Evolutionary conservation across 2,329 filamentous ascomycete species (phyloP).

Genomic region (Claviceps spartinae): DNA sequence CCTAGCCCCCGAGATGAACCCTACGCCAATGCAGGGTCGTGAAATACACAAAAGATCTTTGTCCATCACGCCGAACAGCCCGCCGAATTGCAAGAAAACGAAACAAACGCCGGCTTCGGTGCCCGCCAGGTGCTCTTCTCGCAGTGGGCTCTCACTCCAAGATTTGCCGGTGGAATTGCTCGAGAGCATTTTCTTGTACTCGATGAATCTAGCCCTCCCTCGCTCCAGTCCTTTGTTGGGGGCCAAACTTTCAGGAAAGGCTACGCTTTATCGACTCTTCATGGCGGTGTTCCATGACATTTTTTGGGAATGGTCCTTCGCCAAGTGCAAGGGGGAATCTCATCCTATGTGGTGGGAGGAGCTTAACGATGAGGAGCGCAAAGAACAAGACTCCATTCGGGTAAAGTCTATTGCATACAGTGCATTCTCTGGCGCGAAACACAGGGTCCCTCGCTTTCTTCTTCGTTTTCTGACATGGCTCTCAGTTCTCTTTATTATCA

Average conservation of each 20-base stretch:
- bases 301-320: conserved; percentile 19
- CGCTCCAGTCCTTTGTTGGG: conserved; percentile 31
- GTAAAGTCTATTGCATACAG: conserved; percentile 16
- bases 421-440: neutral
- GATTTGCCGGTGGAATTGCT: conserved; percentile 38
- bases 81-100: conserved; percentile 11
- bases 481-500: conserved; percentile 29
- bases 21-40: conserved; percentile 35
- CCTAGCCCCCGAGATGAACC: conserved; percentile 21
- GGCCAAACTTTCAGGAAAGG: conserved; percentile 28
- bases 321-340: neutral
- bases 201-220: conserved; percentile 9
- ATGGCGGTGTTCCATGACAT: conserved; percentile 22
- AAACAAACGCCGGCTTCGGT: conserved; percentile 8
- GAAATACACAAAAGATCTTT: conserved; percentile 27
- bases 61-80: conserved; percentile 2
- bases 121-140: too few species aligned
- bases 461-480: neutral
- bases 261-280: conserved; percentile 24
- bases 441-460: neutral
- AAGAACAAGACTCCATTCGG: conserved; percentile 31
- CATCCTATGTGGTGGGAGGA: conserved; percentile 3
- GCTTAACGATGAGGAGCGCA: neutral
- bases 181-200: conserved; percentile 37
- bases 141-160: conserved; percentile 16